phyloP scores from a whole-genome alignment of 768 basidiomycete genomes.

The Vishniacozyma victoriae region DNA sequence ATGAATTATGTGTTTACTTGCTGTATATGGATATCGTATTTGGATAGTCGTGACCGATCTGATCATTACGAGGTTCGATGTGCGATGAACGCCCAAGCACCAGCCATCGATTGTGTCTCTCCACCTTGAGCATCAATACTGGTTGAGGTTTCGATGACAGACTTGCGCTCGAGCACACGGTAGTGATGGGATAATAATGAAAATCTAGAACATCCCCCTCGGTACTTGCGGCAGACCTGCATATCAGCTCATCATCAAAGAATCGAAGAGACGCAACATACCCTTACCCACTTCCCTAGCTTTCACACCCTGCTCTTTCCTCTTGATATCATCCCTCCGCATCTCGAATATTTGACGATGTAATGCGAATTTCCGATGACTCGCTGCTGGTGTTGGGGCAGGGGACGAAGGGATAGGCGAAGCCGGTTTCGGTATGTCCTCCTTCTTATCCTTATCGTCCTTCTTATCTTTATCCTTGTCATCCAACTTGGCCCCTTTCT shows the following conservation, averaged over 20 bases:
- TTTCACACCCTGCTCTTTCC: slow-evolving; percentile 58
- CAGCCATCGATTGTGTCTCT: too few relatives aligned
- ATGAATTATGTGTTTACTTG: too few relatives aligned
- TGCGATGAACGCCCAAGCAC: too few relatives aligned
- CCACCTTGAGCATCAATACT: too few relatives aligned
- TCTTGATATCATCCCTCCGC: slow-evolving; percentile 67
- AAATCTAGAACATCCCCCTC: slow-evolving; percentile 5
- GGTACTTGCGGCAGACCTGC: slow-evolving; percentile 16
- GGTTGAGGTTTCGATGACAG: too few relatives aligned
- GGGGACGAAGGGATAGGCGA: slow-evolving; percentile 16
- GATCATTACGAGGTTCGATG: too few relatives aligned
- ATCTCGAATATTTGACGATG: slow-evolving; percentile 78
- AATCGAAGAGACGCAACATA: slow-evolving; percentile 2
- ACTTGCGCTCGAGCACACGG: too few relatives aligned
- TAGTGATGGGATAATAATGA: too few relatives aligned
- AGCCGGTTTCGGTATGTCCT: slow-evolving; percentile 19
- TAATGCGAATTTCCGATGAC: slow-evolving; percentile 69
- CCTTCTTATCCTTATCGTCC: slow-evolving; percentile 22
- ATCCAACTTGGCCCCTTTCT: slow-evolving; percentile 55
- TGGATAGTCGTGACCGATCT: too few relatives aligned
- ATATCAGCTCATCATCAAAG: neutral
- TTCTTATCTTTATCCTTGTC: slow-evolving; percentile 11
- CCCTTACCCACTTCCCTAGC: slow-evolving; percentile 48
- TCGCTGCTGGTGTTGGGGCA: slow-evolving; percentile 15
- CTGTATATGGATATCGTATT: too few relatives aligned